A percentile compares a stretch with the other conserved stretches of the same genome.
Evolutionary conservation across 2,329 filamentous ascomycete species (phyloP).

Genomic region (Huntiella savannae): DNA sequence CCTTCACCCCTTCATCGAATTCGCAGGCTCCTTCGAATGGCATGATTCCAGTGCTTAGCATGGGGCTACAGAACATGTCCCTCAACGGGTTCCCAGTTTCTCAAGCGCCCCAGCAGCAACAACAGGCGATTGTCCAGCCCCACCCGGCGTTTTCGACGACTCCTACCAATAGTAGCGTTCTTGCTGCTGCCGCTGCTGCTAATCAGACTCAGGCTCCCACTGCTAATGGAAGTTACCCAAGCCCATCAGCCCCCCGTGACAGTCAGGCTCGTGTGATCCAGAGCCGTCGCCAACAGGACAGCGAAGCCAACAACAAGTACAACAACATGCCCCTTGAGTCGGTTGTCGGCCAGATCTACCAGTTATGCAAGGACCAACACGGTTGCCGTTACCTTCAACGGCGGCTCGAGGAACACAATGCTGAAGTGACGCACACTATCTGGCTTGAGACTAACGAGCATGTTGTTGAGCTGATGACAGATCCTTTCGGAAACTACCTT

Average conservation of each 20-base stretch:
- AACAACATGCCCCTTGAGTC: slow-evolving; percentile 66
- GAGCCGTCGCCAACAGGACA: slow-evolving; percentile 54
- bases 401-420: slow-evolving; percentile 78
- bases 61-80: slow-evolving; percentile 34
- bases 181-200: neutral
- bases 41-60: slow-evolving; percentile 40
- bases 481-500: slow-evolving; percentile 97
- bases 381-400: slow-evolving; percentile 93
- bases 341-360: slow-evolving; percentile 67
- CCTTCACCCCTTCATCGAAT: slow-evolving; percentile 16
- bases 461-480: slow-evolving; percentile 94
- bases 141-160: neutral
- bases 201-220: slow-evolving; percentile 1
- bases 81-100: slow-evolving; percentile 25
- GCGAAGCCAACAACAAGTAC: slow-evolving; percentile 61
- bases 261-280: slow-evolving; percentile 59
- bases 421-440: slow-evolving; percentile 75
- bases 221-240: slow-evolving; percentile 6
- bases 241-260: slow-evolving; percentile 39
- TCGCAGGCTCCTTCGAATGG: slow-evolving; percentile 8
- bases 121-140: slow-evolving; percentile 3
- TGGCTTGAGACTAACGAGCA: slow-evolving; percentile 86
- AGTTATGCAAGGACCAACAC: slow-evolving; percentile 92
- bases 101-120: slow-evolving; percentile 5
- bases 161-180: slow-evolving; percentile 4